Percentiles rank a stretch among this genome's conserved stretches.
These are phyloP conservation scores for Monilinia fructicola DNA, from an alignment of 2,329 filamentous ascomycete genomes.

Conservation along the genomic window DNA sequence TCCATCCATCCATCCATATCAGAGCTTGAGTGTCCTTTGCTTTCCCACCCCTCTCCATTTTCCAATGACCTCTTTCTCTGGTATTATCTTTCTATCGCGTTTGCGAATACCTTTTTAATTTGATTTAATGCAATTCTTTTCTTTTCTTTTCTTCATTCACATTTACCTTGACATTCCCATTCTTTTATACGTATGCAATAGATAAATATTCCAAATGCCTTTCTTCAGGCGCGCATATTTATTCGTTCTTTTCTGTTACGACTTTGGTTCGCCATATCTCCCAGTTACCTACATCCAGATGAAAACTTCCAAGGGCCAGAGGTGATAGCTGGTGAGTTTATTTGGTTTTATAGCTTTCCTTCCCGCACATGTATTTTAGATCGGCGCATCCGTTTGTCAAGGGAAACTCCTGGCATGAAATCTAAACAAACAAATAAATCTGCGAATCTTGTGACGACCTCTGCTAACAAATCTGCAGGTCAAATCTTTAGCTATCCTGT, in stretches of 20 bases:
- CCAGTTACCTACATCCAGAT: constrained; percentile 96
- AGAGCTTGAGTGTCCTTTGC: background rate
- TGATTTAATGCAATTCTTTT: background rate
- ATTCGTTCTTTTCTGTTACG: constrained; percentile 79
- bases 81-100: constrained; percentile 26
- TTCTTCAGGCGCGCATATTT: constrained; percentile 70
- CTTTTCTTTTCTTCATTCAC: constrained; percentile 16
- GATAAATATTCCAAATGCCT: constrained; percentile 47
- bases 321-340: constrained; percentile 83
- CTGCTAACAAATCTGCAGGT: constrained; percentile 52
- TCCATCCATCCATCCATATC: background rate
- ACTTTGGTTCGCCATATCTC: constrained; percentile 89
- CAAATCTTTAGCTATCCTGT: constrained; percentile 91
- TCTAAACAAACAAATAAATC: background rate
- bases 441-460: background rate
- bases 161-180: background rate
- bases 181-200: constrained; percentile 28
- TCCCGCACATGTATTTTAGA: constrained; percentile 3
- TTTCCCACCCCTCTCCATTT: background rate
- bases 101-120: constrained; percentile 30
- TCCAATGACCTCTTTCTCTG: constrained; percentile 17
- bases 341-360: constrained; percentile 3
- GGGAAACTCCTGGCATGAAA: background rate
- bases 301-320: constrained; percentile 99
- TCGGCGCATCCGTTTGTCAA: background rate